Evolutionary conservation across 192 early-diverging fungal genomes (phyloP), one percentile per base, ranked within the genome.

Genomic region (Podochytrium sp.): DNA sequence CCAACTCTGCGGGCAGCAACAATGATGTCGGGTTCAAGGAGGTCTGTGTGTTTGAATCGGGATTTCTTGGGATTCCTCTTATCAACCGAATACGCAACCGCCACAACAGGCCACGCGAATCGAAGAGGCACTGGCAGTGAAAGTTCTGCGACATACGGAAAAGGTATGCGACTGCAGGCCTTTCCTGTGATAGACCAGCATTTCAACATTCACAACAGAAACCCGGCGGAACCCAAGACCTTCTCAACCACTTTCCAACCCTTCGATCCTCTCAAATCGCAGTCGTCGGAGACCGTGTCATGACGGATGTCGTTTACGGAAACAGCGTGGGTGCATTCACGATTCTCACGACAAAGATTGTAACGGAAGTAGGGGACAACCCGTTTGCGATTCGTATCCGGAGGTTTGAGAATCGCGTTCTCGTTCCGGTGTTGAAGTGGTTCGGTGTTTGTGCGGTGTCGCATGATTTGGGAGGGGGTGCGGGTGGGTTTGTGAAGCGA

Each of bases 231-330:
- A 93, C 89, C 0, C 34, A 80, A 2, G 86, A 84, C 49, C 79
- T 98, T 0, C 32, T 86, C 25, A 53, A 43, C 1, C 81, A 86
- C 50, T 87, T 93, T 58, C 38, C 66, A 18, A 35, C 37, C 55
- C 34, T 23, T 41, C 39, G 32, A 5, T 81, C 92, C 0, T 10
- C 41, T 1, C 69, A 85, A 43, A 83, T 95, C 23, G 93, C 87
- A 0, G 88, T 97, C 56, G 88, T 95, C 0, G 96, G 96, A 30
- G 96, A 97, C 74, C 87, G 96, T 3, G 78, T 94, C 29, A 76
- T 93, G 14, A 98, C 95, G 0, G 95, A 98, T 65, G 80, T 97
- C 0, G 81, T 94, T 2, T 91, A 92, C 85, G 96, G 91, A 3
- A 96, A 98, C 65, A 71, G 80, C 33, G 79, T 83, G 30, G 92